phyloP scores from a whole-genome alignment of 805 yeast genomes.

The Myxozyma melibiosi region DNA sequence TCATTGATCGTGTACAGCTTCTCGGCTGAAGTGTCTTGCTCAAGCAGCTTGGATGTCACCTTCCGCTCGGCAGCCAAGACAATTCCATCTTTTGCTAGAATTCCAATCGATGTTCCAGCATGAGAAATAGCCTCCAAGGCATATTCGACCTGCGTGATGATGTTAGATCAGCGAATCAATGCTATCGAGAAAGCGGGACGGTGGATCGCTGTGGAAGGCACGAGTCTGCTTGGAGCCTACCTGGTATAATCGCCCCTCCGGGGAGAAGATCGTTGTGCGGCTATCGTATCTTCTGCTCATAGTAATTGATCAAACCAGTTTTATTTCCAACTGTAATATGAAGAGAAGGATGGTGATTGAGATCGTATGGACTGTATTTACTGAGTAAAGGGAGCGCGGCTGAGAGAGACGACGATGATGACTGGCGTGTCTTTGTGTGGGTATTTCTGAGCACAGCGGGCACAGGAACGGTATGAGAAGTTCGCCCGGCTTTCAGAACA shows the following conservation, averaged over 20 bases:
- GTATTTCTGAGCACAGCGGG: not conserved
- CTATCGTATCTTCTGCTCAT: conserved; percentile 98
- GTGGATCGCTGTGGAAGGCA: not conserved
- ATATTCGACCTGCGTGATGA: conserved; percentile 68
- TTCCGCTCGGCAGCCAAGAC: conserved; percentile 96
- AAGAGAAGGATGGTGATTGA: not conserved
- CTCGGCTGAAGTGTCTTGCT: conserved; percentile 91
- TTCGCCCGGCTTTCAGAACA: too few species aligned
- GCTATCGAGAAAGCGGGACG: not conserved
- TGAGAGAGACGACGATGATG: conserved; percentile 5
- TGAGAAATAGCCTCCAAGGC: conserved; percentile 88
- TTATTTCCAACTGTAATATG: not conserved
- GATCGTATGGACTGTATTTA: too few species aligned
- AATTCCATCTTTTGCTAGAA: conserved; percentile 79
- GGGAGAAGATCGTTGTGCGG: conserved; percentile 97
- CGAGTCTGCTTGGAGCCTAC: conserved; percentile 43
- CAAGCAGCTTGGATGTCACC: conserved; percentile 87
- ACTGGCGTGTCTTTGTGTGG: not conserved
- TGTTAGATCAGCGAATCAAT: not conserved
- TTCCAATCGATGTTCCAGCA: conserved; percentile 82
- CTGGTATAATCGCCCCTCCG: conserved; percentile 97
- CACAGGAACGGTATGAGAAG: not conserved
- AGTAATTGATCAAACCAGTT: conserved; percentile 28
- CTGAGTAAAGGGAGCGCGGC: conserved; percentile 1
- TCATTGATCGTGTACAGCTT: conserved; percentile 86